Evolutionary conservation across 2,329 filamentous ascomycete species (phyloP), one percentile per base, ranked within the genome.

Genomic region (Rutstroemia sp.): DNA sequence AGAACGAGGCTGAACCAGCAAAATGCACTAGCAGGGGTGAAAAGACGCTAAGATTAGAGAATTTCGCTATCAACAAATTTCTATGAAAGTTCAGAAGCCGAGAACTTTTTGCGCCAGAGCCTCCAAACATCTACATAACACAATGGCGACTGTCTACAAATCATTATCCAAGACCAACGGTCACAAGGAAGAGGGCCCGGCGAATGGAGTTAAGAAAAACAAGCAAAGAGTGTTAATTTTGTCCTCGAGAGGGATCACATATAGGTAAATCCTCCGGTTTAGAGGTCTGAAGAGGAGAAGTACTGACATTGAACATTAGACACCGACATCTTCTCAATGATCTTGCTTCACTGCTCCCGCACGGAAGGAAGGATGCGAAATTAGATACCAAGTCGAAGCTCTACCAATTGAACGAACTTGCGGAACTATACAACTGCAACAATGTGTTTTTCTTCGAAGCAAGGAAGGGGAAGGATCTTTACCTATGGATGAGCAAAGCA

Each of bases 391-490:
- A 97, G 75, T 92, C 89, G 39, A 91, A 94, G 76, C 80, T 91
- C 65, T 80, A 84, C 79, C 78, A 88, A 70, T 81, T 95, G 51
- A 94, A 94, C 74, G 89, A 92, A 67, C 68, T 76, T 42, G 68
- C 75, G 65, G 83, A 86, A 62, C 79, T 96, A 30, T 94, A 95
- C 78, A 95, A 94, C 70, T 95, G 89, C 80, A 96, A 95, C 75
- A 92, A 95, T 70, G 83, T 94, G 57, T 80, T 96, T 60, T 99
- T 96, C 76, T 95, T 96, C 70, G 92, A 99, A 75, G 92, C 92
- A 47, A 81, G 92, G 59, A 99, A 97, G 73, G 89, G 87, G 58
- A 87, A 96, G 73, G 94, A 97, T 77, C 78, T 97, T 19, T 99
- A 97, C 73, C 77, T 95, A 60, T 96, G 91, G 91, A 82, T 96